A percentile compares a stretch with the other conserved stretches of the same genome.
phyloP scores from a whole-genome alignment of 2,329 filamentous ascomycete genomes.

The Calonectria honghensis region DNA sequence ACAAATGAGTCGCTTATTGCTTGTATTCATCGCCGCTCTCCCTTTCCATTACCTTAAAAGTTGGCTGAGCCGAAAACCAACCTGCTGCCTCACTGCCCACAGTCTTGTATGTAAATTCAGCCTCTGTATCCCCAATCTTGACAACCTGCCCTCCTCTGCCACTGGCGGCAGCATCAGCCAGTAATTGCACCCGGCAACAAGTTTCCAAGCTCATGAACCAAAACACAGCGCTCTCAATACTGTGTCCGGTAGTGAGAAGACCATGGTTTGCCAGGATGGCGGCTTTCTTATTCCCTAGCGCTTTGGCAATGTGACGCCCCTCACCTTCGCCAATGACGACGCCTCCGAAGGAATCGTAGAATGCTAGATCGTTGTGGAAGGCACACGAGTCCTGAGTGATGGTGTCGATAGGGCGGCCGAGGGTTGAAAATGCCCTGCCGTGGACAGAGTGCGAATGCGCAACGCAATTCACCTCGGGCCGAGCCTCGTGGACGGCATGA shows the following conservation, averaged over 20 bases:
- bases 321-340: slow-evolving; percentile 31
- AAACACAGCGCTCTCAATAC: slow-evolving; percentile 31
- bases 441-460: slow-evolving; percentile 38
- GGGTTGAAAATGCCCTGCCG: slow-evolving; percentile 33
- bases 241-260: slow-evolving; percentile 33
- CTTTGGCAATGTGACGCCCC: slow-evolving; percentile 33
- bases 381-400: slow-evolving; percentile 40
- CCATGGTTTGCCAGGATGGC: slow-evolving; percentile 39
- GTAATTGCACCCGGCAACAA: slow-evolving; percentile 38
- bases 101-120: slow-evolving; percentile 33
- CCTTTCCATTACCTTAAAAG: slow-evolving; percentile 32
- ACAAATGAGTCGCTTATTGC: background rate
- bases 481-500: slow-evolving; percentile 36
- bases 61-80: slow-evolving; percentile 39
- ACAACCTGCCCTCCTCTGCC: slow-evolving; percentile 29
- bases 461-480: slow-evolving; percentile 38
- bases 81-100: slow-evolving; percentile 27
- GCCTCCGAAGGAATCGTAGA: slow-evolving; percentile 34
- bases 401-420: slow-evolving; percentile 32
- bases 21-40: slow-evolving; percentile 25
- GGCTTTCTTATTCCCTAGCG: slow-evolving; percentile 30
- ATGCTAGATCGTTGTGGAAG: slow-evolving; percentile 36
- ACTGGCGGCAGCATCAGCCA: slow-evolving; percentile 33
- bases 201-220: slow-evolving; percentile 40
- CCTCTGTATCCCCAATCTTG: slow-evolving; percentile 30